These are phyloP conservation scores for Erodium maritimum DNA, from an alignment of 345 rosid species.

Conservation along the genomic window DNA sequence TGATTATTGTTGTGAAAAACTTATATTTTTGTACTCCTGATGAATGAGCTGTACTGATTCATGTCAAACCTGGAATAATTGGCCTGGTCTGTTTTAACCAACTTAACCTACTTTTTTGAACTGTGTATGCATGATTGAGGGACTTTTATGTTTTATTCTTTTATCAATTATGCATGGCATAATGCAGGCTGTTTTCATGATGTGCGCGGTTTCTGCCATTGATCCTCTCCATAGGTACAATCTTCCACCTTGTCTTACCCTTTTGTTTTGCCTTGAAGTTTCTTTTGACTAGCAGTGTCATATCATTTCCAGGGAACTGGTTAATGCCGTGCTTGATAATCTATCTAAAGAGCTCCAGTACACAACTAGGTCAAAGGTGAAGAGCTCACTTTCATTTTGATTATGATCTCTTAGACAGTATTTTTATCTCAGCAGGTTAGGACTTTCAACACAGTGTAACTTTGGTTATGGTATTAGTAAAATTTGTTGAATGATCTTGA, in stretches of 20 bases:
- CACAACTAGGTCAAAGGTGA: conserved; percentile 65
- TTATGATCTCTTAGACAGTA: no score
- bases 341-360: conserved; percentile 68
- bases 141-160: background rate
- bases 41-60: no score
- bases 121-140: no score
- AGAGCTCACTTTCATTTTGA: background rate
- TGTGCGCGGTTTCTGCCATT: conserved; percentile 66
- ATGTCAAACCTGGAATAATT: no score
- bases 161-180: background rate
- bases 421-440: no score
- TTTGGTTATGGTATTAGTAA: no score
- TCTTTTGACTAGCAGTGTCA: background rate
- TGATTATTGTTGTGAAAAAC: no score
- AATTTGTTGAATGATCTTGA: no score
- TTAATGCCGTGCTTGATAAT: conserved; percentile 47
- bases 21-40: no score
- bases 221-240: conserved; percentile 71
- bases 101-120: no score
- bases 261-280: conserved; percentile 1
- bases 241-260: background rate
- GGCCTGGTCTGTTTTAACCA: no score
- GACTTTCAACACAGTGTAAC: no score
- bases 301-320: conserved; percentile 63
- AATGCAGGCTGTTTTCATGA: conserved; percentile 82